Evolutionary conservation across 2,329 filamentous ascomycete species (phyloP), one percentile per base, ranked within the genome.

Genomic region (Xylariaceae sp.): DNA sequence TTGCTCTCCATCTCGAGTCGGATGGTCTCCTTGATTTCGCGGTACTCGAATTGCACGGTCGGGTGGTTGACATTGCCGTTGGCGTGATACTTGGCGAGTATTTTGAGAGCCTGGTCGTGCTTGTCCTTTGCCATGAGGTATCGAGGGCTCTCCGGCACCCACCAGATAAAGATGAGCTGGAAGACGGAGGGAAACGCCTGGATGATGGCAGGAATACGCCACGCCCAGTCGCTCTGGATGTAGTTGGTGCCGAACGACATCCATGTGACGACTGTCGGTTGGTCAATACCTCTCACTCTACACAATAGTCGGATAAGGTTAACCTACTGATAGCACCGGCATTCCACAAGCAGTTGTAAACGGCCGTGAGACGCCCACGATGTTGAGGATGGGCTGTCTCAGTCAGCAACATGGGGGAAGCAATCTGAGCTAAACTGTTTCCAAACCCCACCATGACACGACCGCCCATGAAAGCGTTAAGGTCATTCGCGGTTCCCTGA

Each of bases 1-100:
- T 75, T 73, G 65, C 72, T 73, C 63, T 77, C 73, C 63, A 78
- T 74, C 69, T 85, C 83, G 20, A 83, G 66, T 52, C 75, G 72
- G 56, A 85, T 75, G 5, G 82, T 84, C 66, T 84, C 81, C 69
- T 79, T 80, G 69, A 87, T 86, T 70, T 87, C 83, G 37, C 75
- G 75, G 71, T 76, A 84, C 66, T 86, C 82, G 65, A 83, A 81
- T 63, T 84, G 79, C 4, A 87, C 84, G 16, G 79, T 79, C 12
- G 79, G 70, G 69, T 85, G 74, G 56, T 79, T 70, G 41, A 57
- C 64, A 63, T 84, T 75, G 54, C 81, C 81, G 60, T 82, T 81
- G 60, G 78, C 83, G 65, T 87, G 84, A 63, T 83, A 83, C 52
- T 79, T 77, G 43, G 77, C 77, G 2, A 88, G 77, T 7, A 84